Conservation (phyloP, 176 grass and related monocot genomes). For the Coix lacrymajobi region DNA sequence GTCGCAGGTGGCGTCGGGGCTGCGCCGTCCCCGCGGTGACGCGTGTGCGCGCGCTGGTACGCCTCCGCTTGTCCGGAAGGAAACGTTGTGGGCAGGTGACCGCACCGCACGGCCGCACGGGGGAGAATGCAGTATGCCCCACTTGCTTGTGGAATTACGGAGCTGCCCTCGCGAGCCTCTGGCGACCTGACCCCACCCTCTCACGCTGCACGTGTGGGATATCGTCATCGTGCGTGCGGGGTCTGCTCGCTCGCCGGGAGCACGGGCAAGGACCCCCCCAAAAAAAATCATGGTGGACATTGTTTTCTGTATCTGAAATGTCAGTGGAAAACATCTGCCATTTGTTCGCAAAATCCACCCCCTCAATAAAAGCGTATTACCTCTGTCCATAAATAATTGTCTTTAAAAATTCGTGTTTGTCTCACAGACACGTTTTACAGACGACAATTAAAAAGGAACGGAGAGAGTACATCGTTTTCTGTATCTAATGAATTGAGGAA, state of each 20-base stretch:
- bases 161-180: neutral
- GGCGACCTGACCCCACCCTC: neutral
- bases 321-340: too few species aligned
- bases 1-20: neutral
- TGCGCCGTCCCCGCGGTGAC: neutral
- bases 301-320: too few species aligned
- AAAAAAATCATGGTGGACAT: too few species aligned
- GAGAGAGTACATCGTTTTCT: too few species aligned
- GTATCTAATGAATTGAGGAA: too few species aligned
- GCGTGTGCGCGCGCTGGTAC: neutral
- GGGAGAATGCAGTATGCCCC: neutral
- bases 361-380: too few species aligned
- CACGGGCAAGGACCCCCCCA: too few species aligned
- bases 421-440: too few species aligned
- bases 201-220: neutral
- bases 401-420: too few species aligned
- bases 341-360: too few species aligned
- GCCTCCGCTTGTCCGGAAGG: neutral
- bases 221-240: neutral
- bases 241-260: neutral
- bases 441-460: too few species aligned
- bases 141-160: neutral
- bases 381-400: too few species aligned
- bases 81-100: slow-evolving; percentile 20
- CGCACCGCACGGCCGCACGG: neutral